These are phyloP conservation scores for Plasmodium yoelii DNA, from an alignment of 169 alveolate genomes.

Conservation along the genomic window DNA sequence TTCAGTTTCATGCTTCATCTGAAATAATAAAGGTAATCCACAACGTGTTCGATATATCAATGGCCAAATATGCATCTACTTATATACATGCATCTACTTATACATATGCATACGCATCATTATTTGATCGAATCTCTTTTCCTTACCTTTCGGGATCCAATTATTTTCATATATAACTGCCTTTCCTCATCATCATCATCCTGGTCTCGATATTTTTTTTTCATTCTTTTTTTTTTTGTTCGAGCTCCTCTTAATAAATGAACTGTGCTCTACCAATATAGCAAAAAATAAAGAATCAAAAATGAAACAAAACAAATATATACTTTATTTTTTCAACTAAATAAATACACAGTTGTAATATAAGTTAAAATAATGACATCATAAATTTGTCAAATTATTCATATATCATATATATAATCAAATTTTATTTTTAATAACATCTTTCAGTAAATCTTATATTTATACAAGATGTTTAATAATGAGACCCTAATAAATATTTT, in stretches of 20 bases:
- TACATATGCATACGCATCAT: not conserved
- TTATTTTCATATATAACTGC: conserved; percentile 55
- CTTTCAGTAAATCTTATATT: no score
- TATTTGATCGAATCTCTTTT: not conserved
- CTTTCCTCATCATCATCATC: conserved; percentile 65
- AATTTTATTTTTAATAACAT: no score
- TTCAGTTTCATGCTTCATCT: conserved; percentile 68
- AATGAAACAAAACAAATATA: not conserved
- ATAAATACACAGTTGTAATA: not conserved
- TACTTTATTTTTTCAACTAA: not conserved
- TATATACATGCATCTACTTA: no score
- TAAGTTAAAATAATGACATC: no score
- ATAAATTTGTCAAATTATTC: no score
- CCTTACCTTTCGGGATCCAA: conserved; percentile 40
- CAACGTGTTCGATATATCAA: not conserved
- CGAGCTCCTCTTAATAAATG: conserved; percentile 67
- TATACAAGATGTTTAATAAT: no score
- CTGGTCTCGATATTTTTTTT: conserved; percentile 56
- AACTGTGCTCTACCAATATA: conserved; percentile 9
- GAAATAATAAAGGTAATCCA: not conserved
- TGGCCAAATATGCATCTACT: not conserved
- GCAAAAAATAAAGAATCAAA: not conserved
- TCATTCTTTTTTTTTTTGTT: conserved; percentile 61
- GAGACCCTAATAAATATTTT: no score
- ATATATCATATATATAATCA: no score